A percentile compares a stretch with the other conserved stretches of the same genome.
Conservation (phyloP, 306 rosid species). For the Quercus dentata region DNA sequence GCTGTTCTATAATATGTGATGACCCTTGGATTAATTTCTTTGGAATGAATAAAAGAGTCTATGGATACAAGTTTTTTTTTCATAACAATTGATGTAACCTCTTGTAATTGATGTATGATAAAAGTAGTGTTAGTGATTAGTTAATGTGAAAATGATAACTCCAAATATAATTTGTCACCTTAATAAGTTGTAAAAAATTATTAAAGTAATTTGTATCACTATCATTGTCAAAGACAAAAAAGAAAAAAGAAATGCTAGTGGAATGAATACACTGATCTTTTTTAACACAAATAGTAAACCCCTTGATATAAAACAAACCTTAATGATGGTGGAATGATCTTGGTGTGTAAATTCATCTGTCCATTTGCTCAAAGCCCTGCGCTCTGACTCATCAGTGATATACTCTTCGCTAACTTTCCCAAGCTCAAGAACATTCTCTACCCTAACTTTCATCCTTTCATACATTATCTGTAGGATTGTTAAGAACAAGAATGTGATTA, state of each 20-base stretch:
- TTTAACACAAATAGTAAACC: no score
- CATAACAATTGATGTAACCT: no score
- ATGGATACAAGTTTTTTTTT: no score
- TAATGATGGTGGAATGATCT: constrained; percentile 36
- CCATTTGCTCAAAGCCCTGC: constrained; percentile 29
- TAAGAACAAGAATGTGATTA: neutral
- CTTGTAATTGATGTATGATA: no score
- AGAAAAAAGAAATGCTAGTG: no score
- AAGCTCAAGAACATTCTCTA: constrained; percentile 28
- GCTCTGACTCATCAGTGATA: constrained; percentile 11
- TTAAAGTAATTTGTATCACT: neutral
- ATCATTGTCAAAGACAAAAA: no score
- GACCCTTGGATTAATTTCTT: no score
- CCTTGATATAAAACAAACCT: constrained; percentile 19
- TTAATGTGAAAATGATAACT: no score
- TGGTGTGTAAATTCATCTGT: constrained; percentile 19
- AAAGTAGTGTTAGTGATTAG: no score
- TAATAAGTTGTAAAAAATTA: neutral
- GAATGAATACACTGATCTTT: no score
- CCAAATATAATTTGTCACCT: no score
- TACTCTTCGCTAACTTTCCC: constrained; percentile 34
- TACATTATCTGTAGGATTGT: constrained; percentile 23
- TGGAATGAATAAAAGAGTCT: neutral
- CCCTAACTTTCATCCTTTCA: constrained; percentile 32
- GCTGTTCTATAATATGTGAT: no score